Base-by-base conservation (phyloP, 2,329 filamentous ascomycete species). In the Nectriaceae sp. region DNA sequence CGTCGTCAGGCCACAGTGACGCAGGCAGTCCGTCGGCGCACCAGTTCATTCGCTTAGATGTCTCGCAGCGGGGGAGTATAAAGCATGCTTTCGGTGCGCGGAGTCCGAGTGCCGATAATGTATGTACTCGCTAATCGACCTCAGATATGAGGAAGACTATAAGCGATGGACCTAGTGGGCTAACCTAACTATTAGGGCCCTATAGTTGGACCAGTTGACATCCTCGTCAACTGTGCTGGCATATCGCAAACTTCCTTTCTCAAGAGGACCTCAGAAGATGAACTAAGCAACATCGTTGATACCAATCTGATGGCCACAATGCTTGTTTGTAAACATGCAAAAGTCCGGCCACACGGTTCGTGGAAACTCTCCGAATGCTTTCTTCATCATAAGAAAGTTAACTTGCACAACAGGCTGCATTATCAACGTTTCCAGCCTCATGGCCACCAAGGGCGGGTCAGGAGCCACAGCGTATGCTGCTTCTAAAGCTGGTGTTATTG, bases 201-300 rank as follows among this genome's bases (percentile, higher is more conserved):
- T 10, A 24, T 49, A 31, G 62, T 72, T 29, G 70, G 70, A 0
- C 60, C 64, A 8, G 56, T 74, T 8, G 76, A 82, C 60, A 74
- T 93, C 22, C 78, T 96, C 1, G 78, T 96, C 54, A 95, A 96
- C 63, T 88, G 88, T 21, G 90, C 90, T 0, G 91, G 90, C 10
- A 75, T 91, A 19, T 77, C 85, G 1, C 84, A 90, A 56, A 78
- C 77, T 11, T 80, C 77, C 0, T 73, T 90, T 1, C 76, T 94
- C n/a, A 71, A 82, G 38, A 73, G 76, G 10, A 83, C 80, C 1
- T 60, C 68, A 0, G 63, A 77, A 1, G 65, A 70, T 0, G 72
- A 78, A 3, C 74, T 90, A 19, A 72, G 81, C 2, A 57, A 73
- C 2, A 74, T 90, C 5, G 61, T 96, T 4, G 72, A 80, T 42